phyloP scores from a whole-genome alignment of 306 rosid genomes.

The Oemleria cerasiformis region DNA sequence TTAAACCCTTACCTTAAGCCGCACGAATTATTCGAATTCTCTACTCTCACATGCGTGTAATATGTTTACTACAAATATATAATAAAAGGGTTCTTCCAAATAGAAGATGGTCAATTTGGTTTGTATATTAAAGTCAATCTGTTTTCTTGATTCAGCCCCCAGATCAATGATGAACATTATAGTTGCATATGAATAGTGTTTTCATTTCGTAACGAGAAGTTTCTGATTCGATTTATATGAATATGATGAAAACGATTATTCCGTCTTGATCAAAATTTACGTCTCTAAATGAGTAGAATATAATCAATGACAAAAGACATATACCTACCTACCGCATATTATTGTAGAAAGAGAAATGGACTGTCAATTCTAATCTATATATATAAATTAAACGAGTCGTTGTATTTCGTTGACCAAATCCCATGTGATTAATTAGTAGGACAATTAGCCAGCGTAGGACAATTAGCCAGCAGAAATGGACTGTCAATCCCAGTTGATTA shows the following conservation, averaged over 20 bases:
- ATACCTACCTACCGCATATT: background rate
- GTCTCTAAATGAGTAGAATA: no score
- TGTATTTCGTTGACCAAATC: constrained; percentile 16
- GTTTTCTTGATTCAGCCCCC: no score
- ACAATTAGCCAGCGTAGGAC: no score
- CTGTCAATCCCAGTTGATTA: no score
- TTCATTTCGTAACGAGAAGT: no score
- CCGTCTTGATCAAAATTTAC: no score
- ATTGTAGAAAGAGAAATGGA: background rate
- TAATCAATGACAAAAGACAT: no score
- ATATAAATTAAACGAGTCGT: constrained; percentile 2
- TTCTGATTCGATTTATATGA: no score
- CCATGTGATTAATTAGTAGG: background rate
- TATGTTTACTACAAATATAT: background rate
- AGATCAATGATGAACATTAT: no score
- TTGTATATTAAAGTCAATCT: background rate
- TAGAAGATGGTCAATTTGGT: background rate
- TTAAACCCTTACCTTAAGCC: constrained; percentile 37
- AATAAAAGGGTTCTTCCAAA: background rate
- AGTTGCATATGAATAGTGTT: no score
- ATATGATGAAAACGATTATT: no score
- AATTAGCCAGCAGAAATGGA: no score
- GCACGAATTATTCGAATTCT: constrained; percentile 31
- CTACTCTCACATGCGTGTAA: constrained; percentile 18
- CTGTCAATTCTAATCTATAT: background rate